Base-by-base conservation (phyloP, 2,329 filamentous ascomycete species). In the Calycina marina region DNA sequence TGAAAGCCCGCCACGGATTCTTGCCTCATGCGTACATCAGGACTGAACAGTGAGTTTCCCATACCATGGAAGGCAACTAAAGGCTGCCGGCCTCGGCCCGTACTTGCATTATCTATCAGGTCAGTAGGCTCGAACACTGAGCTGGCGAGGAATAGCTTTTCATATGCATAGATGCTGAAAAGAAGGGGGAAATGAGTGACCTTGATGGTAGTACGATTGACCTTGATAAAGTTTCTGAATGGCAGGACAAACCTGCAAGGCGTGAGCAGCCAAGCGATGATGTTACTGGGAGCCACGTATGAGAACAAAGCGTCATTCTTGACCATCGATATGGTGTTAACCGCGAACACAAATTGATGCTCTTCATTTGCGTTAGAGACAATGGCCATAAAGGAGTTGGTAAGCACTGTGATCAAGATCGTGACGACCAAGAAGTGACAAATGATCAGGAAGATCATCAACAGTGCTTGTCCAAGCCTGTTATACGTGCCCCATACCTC, bases 291-390 rank as follows among this genome's bases (percentile, higher is more conserved):
- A 2, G 88, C 81, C 39, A 94, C 72, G 52, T 94, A 94, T 3
- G 84, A 92, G 61, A 96, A 96, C 0, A 94, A 62, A 0, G 85
- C 81, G 53, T 96, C 88, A n/a, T 90, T 93, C 56, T 94, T 96
- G 43, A 94, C 88, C 82, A 93, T 92, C 4, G 84, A 92, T 30
- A 94, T 93, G 4, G 88, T 92, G 51, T 94, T 96, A 54, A 96
- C 85, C 0, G 88, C 88, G 50, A 96, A 94, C 2, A 94, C 59
- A 51, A 93, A 94, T 62, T 77, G 72, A 40, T 94, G 86, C 56
- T 94, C 88, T 53, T 94, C 80, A 34, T 84, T 83, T 5, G 86
- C 85, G 50, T 94, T 94, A 31, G 84, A 84, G 2, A 90, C 83
- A 51, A 94, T 88, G 2, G 79, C 75, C 79, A 92, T 93, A 60